Base-by-base conservation (phyloP, 192 early-diverging fungal species). In the Podochytrium sp. region DNA sequence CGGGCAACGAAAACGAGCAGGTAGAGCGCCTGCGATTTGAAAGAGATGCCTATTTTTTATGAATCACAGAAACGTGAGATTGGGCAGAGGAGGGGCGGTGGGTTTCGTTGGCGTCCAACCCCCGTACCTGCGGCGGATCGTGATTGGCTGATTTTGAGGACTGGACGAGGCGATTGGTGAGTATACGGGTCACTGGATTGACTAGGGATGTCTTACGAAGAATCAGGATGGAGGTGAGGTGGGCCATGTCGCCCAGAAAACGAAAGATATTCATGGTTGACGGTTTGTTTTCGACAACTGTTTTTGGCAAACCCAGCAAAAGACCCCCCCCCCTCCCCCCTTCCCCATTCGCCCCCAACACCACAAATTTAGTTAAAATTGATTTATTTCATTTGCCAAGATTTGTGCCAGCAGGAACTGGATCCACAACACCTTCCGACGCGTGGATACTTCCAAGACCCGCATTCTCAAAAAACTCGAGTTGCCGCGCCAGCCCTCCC, bases 11-110 rank as follows among this genome's bases (percentile, higher is more conserved):
- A 99, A 10, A 99, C 95, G 34, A 92, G 52, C 27, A 95, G 84
- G 72, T 97, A 98, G 33, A 99, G 86, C 0, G 85, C 83, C 85
- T 99, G 98, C 0, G 96, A 90, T 81, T 99, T 99, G 86, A 98
- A 94, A 16, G 98, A 99, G 58, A 99, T 97, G 27, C 98, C 94
- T 95, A 73, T 47, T 47, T 14, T 47, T 47, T 47, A 14, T 14
- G 27, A 61, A n/a, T 34, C 14, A 61, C 14, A 39, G 33, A 49
- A n/a, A 65, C 32, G 59, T 18, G 32, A 12, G 63, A 65, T 43
- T 57, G 52, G 16, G 25, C 7, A 23, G 52, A 10, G 30, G 25
- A 25, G 25, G 10, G 52, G 16, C 7, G 10, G 53, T 57, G 18
- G 52, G 16, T 23, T 7, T 57, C n/a, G n/a, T n/a, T n/a, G n/a